Percentiles rank a stretch among this genome's conserved stretches.
Conservation (phyloP, 257 asterid species). For the Catharanthus roseus region DNA sequence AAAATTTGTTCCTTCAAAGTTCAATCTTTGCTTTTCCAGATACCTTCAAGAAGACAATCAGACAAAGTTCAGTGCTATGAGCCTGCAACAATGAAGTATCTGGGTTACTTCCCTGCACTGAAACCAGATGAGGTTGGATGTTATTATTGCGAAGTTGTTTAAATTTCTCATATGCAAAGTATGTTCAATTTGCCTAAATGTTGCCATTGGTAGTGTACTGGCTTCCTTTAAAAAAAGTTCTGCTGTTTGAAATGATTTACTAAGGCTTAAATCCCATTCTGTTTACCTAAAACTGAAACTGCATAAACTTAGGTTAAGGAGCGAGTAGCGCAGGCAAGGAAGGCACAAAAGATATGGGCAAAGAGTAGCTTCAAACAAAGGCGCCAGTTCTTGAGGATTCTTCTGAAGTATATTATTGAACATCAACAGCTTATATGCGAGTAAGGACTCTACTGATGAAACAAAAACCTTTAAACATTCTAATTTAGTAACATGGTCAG, state of each 20-base stretch:
- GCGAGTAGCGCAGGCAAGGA: slow-evolving; percentile 83
- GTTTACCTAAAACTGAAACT: slow-evolving; percentile 4
- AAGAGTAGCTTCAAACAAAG: slow-evolving; percentile 96
- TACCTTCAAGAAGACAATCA: slow-evolving; percentile 92
- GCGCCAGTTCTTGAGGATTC: slow-evolving; percentile 88
- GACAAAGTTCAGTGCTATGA: slow-evolving; percentile 98
- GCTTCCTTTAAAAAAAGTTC: not conserved
- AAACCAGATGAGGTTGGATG: slow-evolving; percentile 77
- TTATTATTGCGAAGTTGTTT: slow-evolving; percentile 7
- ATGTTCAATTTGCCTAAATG: not conserved
- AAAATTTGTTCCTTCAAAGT: not conserved
- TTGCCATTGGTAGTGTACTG: not conserved
- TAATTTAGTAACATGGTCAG: not conserved
- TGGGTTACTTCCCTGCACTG: slow-evolving; percentile 80
- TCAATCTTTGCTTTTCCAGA: slow-evolving; percentile 32
- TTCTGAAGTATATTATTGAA: slow-evolving; percentile 87
- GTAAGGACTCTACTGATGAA: slow-evolving; percentile 40
- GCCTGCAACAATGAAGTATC: slow-evolving; percentile 98
- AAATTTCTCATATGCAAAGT: not conserved
- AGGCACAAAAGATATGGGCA: slow-evolving; percentile 91
- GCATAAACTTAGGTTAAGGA: slow-evolving; percentile 60
- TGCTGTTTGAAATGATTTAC: not conserved
- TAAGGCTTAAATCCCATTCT: not conserved
- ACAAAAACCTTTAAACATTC: too few species aligned
- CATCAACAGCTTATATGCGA: slow-evolving; percentile 98